Evolutionary conservation across 768 basidiomycete genomes (phyloP), one percentile per base, ranked within the genome.

Genomic region (Russula brevipes): DNA sequence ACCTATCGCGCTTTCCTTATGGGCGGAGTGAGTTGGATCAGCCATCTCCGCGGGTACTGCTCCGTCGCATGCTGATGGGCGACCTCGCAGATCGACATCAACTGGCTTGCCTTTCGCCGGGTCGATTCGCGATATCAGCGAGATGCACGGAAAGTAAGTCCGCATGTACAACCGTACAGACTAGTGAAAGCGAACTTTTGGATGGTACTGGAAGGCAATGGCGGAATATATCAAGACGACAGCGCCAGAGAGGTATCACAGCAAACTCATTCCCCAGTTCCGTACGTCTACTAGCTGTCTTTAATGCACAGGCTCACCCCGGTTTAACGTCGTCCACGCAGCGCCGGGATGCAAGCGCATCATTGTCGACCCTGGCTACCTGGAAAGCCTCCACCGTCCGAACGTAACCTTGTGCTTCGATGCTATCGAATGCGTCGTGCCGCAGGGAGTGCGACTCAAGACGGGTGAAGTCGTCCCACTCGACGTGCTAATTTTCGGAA

Each of bases 331-430:
- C 6, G 14, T 51, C 17, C 42, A 7, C 31, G 19, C 54, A 84
- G 83, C 80, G 47, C 79, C 81, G 36, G 85, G 85, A 24, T 87
- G 85, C 70, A 86, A 85, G 71, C 79, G 87, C 44, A 78, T 86
- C 19, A 81, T 88, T 39, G 75, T 82, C 59, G 84, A 88, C 68
- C 81, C 82, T 3, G 79, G 78, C 17, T 87, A 85, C 69, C 77
- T 88, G 19, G 70, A 78, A n/a, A 73, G 77, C 31, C 71, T 87
- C 55, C 74, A 81, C 57, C 75, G 74, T 49, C 76, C 82, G 1
- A 86, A 88, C 70, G 80, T 87, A 39, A 73, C 73, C 19, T 65
- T 87, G 49, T 71, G 68, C 17, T 85, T 79, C 78, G 80, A 80
- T 24, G 70, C 66, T 10, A 81, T 85, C 51, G 78, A 80, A n/a